Conservation (phyloP, 164 flowering plant genomes). For the Vitis labrusca region DNA sequence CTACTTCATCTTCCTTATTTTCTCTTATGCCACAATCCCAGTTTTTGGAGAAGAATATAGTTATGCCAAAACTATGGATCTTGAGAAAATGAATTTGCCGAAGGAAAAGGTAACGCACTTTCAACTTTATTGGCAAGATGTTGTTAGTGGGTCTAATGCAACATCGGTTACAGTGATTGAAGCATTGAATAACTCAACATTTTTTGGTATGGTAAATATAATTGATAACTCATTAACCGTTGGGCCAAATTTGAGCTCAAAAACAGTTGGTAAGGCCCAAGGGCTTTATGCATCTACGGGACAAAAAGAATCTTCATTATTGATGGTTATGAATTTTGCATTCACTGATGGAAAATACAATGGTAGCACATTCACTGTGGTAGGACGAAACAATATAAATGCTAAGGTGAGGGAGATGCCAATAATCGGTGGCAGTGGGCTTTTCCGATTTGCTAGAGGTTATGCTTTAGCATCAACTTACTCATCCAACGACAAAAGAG, state of each 20-base stretch:
- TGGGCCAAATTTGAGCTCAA: constrained; percentile 26
- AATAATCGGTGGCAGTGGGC: constrained; percentile 40
- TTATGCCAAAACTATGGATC: fast-evolving
- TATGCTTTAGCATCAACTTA: constrained; percentile 2
- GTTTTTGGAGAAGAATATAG: too few relatives aligned
- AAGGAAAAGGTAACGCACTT: constrained; percentile 31
- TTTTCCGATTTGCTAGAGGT: constrained; percentile 18
- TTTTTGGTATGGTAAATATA: constrained; percentile 22
- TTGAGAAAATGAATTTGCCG: neutral
- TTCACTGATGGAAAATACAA: constrained; percentile 34
- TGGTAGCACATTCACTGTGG: constrained; percentile 29
- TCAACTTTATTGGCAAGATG: constrained; percentile 37
- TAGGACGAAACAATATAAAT: constrained; percentile 28
- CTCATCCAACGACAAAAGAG: neutral
- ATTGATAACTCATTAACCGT: constrained; percentile 34
- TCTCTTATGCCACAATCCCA: too few relatives aligned
- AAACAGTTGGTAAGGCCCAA: constrained; percentile 33
- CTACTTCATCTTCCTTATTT: too few relatives aligned
- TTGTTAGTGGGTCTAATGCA: neutral
- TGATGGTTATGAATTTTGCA: constrained; percentile 40
- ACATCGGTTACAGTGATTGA: neutral
- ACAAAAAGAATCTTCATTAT: constrained; percentile 16
- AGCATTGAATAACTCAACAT: neutral
- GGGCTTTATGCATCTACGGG: constrained; percentile 33
- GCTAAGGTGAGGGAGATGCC: constrained; percentile 36